Base-by-base conservation (phyloP, 1,139 yeast genomes). In the Zygosaccharomyces pseudobailii region DNA sequence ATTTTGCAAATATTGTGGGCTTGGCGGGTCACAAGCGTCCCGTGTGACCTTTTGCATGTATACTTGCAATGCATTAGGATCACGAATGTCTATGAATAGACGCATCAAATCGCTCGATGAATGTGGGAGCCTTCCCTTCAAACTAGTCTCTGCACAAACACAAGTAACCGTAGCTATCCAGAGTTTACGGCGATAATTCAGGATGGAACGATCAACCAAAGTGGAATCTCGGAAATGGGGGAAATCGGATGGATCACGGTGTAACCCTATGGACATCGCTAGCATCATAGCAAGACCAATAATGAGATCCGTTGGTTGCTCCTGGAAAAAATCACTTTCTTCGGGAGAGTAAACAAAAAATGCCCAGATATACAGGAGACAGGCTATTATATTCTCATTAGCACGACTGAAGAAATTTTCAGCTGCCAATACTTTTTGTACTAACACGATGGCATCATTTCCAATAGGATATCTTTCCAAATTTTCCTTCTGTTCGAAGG, bases 361-460 rank as follows among this genome's bases (percentile, higher is more conserved):
- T n/a, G 65, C 50, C 69, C 69, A 65, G 23, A 65, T 48, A 36
- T 58, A 59, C 43, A 64, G 44, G 20, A 62, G 45, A 38, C 65
- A 63, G 6, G 61, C 51, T 8, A 61, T 43, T 17, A 54, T 57
- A 39, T 59, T 62, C 45, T 64, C 68, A 40, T 62, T 63, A 1
- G 65, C 61, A 42, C 65, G 60, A 21, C 59, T 57, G 40, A 55
- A 55, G 45, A 62, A 52, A 44, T 63, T 63, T 40, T 61, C 65
- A 10, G 61, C 52, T 1, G 58, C 51, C 21, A 63, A 42, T 36
- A 56, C 55, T 36, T 51, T 48, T 33, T 61, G 58, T 3, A 58
- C 59, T 33, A 61, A 40, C 6, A 52, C 31, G n/a, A 63, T 47
- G 4, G 51, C 42, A 3, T 60, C 59, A 40, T 54, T 54, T 17